These are phyloP conservation scores for Solidago caesia DNA, from an alignment of 129 eudicot species.

Conservation along the genomic window DNA sequence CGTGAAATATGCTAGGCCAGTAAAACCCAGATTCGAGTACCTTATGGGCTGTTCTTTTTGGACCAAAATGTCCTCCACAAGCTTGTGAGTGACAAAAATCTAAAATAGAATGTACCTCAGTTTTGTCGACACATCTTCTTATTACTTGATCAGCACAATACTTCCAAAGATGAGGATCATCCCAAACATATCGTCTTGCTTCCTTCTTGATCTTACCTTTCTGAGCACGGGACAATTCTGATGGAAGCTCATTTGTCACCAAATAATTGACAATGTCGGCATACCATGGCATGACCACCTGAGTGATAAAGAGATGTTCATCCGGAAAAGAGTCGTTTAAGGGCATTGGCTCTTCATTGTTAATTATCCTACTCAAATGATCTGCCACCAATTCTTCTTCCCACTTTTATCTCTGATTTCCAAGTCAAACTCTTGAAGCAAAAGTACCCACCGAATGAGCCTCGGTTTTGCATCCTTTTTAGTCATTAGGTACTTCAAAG, in stretches of 20 bases:
- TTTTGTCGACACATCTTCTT: background rate
- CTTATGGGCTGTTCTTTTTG: conserved; percentile 16
- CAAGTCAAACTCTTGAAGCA: no score
- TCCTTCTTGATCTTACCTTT: background rate
- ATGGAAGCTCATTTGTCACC: background rate
- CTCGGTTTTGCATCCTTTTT: background rate
- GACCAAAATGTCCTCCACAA: conserved; percentile 32
- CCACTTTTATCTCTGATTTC: background rate
- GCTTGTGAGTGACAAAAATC: conserved; percentile 20
- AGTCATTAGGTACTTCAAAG: background rate
- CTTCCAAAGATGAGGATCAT: background rate
- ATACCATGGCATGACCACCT: background rate
- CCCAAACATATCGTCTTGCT: background rate
- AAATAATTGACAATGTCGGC: background rate
- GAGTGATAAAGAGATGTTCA: background rate
- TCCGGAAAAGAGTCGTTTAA: background rate
- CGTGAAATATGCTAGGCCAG: background rate
- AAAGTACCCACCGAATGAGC: background rate
- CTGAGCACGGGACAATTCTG: background rate
- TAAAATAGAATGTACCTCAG: background rate
- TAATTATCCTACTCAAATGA: background rate
- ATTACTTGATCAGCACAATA: background rate
- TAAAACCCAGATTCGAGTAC: conserved; percentile 10
- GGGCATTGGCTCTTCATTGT: background rate
- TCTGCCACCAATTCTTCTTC: background rate